phyloP scores from a whole-genome alignment of 192 early-diverging fungal species.

The Entophlyctis helioformis region DNA sequence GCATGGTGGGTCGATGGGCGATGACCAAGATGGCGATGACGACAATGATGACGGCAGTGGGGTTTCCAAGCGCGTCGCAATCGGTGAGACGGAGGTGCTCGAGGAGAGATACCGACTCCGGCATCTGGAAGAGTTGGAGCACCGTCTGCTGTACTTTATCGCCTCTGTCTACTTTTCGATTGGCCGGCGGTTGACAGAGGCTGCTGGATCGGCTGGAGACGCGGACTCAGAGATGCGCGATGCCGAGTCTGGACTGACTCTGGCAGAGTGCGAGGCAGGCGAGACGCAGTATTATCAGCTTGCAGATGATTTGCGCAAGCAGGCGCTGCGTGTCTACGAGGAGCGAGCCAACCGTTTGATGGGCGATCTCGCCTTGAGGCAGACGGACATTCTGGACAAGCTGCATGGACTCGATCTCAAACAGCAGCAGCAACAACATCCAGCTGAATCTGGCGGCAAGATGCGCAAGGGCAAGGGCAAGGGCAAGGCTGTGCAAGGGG shows the following conservation, averaged over 20 bases:
- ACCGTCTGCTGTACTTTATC: conserved; percentile 45
- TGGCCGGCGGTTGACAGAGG: too few species aligned
- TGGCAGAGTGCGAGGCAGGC: conserved; percentile 19
- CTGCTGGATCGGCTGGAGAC: too few species aligned
- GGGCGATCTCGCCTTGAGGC: too few species aligned
- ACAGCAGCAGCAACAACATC: too few species aligned
- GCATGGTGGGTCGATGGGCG: background rate
- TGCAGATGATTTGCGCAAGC: conserved; percentile 14
- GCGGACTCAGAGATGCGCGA: too few species aligned
- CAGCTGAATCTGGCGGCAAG: too few species aligned
- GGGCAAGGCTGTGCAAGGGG: background rate
- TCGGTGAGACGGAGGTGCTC: conserved; percentile 1
- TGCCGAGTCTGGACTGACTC: too few species aligned
- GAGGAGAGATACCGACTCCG: conserved; percentile 8
- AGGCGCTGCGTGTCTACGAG: too few species aligned
- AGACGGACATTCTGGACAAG: too few species aligned
- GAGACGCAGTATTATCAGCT: conserved; percentile 28
- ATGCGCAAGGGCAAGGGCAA: conserved; percentile 3
- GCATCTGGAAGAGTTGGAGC: conserved; percentile 34
- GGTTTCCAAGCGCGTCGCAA: background rate
- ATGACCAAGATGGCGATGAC: conserved; percentile 6
- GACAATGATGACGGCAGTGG: conserved; percentile 5
- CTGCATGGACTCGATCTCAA: too few species aligned
- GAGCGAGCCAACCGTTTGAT: too few species aligned
- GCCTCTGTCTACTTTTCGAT: conserved; percentile 41